Conservation (phyloP, 2,329 filamentous ascomycete genomes). For the Fusarium foetens region DNA sequence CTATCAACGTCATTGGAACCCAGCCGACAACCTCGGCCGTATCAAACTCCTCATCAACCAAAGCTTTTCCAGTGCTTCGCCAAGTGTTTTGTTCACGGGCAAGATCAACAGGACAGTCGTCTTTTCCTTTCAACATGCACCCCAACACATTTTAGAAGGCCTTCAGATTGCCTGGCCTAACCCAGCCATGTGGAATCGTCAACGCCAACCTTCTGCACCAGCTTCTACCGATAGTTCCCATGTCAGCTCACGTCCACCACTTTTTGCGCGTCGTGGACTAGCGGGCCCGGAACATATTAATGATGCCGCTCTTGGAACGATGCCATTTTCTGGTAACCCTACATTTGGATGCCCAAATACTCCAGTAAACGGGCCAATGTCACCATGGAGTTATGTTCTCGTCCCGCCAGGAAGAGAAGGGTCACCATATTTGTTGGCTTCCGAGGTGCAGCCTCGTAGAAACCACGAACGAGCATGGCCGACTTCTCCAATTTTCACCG, state of each 20-base stretch:
- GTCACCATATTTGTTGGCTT: slow-evolving; percentile 49
- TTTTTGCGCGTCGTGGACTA: neutral
- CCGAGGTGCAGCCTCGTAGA: slow-evolving; percentile 57
- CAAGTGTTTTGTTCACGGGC: slow-evolving; percentile 64
- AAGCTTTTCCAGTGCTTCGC: slow-evolving; percentile 68
- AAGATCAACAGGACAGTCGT: slow-evolving; percentile 76
- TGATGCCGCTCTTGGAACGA: neutral
- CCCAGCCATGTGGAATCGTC: slow-evolving; percentile 70
- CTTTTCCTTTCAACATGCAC: slow-evolving; percentile 89
- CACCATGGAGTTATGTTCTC: neutral
- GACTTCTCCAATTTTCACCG: slow-evolving; percentile 32
- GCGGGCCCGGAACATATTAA: neutral
- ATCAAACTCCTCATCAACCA: slow-evolving; percentile 83
- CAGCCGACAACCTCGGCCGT: slow-evolving; percentile 75
- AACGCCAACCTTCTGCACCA: neutral
- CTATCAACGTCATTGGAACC: slow-evolving; percentile 75
- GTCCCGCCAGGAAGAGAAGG: neutral
- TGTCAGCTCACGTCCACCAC: slow-evolving; percentile 45
- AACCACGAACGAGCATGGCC: slow-evolving; percentile 42
- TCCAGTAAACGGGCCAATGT: neutral
- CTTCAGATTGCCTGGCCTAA: slow-evolving; percentile 85
- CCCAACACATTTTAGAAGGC: slow-evolving; percentile 77
- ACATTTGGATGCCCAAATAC: neutral
- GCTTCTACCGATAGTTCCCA: slow-evolving; percentile 48
- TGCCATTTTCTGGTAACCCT: neutral